Base-by-base conservation (phyloP, 192 early-diverging fungal species). In the Kappamyces sp. region DNA sequence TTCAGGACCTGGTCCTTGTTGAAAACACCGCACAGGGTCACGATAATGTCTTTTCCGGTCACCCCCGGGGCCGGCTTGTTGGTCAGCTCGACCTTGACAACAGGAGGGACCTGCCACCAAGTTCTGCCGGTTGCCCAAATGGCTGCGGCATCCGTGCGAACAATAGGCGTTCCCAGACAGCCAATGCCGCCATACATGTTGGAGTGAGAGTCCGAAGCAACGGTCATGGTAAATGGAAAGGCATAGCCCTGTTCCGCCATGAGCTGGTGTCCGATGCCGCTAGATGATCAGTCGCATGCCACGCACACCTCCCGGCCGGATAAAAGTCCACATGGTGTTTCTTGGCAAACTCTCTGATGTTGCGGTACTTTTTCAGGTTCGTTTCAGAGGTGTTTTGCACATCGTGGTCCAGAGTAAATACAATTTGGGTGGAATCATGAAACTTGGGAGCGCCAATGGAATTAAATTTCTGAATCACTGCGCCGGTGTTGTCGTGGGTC, bases 181-280 rank as follows among this genome's bases (percentile, higher is more conserved):
- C 93, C 93, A 59, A 99, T 86, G 61, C 94, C 96, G 40, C 96
- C 96, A 70, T 99, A 99, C 91, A 96, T 99, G 75, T 99, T 99
- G 3, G 96, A 96, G 66, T 99, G 96, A 4, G 96, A 99, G 70
- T 99, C 96, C 1, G 91, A 94, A 1, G 93, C 96, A 2, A 99
- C 94, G 22, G 91, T 90, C 74, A 99, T 81, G 6, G 93, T 87
- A 50, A 83, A 73, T 1, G 96, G 96, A 68, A 93, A 93, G 2
- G 92, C 91, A 61, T 96, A 95, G 30, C 94, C 96, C 69, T 96
- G 91, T 69, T 98, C 96, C 36, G 96, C 85, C 74, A 99, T 85
- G 61, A 96, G 86, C 73, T 99, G 96, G 59, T 99, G 96, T 14
- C 94, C 96, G 59, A 99, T 99, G 50, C 96, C 96, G 14, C 22